These are phyloP conservation scores for Coemansia sp. DNA, from an alignment of 192 early-diverging fungal genomes.

Conservation along the genomic window DNA sequence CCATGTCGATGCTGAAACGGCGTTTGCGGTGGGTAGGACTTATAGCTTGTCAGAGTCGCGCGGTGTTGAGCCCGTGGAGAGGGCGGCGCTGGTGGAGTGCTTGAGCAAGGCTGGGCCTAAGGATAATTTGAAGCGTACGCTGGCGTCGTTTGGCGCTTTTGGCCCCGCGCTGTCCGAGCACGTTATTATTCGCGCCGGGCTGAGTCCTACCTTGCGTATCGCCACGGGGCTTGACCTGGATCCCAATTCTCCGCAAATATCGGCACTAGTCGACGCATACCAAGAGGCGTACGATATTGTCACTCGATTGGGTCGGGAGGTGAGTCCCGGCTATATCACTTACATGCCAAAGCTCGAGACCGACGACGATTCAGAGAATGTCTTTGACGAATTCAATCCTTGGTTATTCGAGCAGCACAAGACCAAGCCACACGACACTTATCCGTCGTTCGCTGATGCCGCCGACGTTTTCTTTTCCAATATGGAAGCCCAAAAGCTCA, in stretches of 20 bases:
- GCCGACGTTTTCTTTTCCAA: constrained; percentile 94
- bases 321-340: constrained; percentile 47
- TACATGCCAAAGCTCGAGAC: constrained; percentile 9
- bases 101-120: constrained; percentile 63
- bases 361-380: constrained; percentile 11
- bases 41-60: constrained; percentile 55
- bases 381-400: constrained; percentile 71
- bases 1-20: constrained; percentile 70
- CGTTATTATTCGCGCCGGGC: constrained; percentile 64
- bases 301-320: constrained; percentile 49
- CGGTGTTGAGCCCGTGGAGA: constrained; percentile 62
- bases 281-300: constrained; percentile 73
- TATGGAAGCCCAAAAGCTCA: constrained; percentile 82
- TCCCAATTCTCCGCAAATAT: constrained; percentile 60
- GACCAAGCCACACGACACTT: constrained; percentile 60
- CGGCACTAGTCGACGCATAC: constrained; percentile 66
- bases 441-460: constrained; percentile 74
- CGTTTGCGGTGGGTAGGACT: constrained; percentile 82
- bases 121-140: constrained; percentile 67
- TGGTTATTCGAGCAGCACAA: constrained; percentile 69
- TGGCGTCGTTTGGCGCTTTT: constrained; percentile 65
- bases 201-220: constrained; percentile 65
- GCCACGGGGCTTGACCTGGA: constrained; percentile 62
- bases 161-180: constrained; percentile 91
- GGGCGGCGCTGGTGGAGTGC: constrained; percentile 56